phyloP scores from a whole-genome alignment of 1,284 basidiomycete species.

The Kwoniella shivajii region DNA sequence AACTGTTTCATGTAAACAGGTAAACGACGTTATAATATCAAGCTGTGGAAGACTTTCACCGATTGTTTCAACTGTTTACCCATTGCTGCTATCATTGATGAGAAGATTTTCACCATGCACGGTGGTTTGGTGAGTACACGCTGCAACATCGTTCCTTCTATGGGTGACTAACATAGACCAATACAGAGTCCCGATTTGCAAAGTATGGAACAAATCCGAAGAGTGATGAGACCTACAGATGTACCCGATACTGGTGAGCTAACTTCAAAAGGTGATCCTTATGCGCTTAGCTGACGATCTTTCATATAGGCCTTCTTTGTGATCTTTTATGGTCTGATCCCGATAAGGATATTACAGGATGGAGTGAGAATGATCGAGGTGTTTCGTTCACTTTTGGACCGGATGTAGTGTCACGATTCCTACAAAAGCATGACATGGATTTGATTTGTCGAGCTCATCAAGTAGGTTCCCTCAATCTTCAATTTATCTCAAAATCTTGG shows the following conservation, averaged over 20 bases:
- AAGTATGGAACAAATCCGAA: conserved; percentile 99
- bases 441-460: conserved; percentile 98
- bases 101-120: conserved; percentile 64
- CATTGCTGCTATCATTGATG: conserved; percentile 66
- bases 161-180: neutral
- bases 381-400: conserved; percentile 88
- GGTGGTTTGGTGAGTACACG: conserved; percentile 47
- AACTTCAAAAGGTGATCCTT: neutral
- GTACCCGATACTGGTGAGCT: conserved; percentile 92
- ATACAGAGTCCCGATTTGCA: conserved; percentile 94
- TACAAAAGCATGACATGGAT: conserved; percentile 99
- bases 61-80: conserved; percentile 68
- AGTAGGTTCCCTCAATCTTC: conserved; percentile 57
- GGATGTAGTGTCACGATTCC: conserved; percentile 94
- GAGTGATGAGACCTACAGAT: conserved; percentile 98
- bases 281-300: neutral
- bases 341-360: conserved; percentile 98
- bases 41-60: conserved; percentile 67
- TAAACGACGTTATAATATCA: conserved; percentile 67
- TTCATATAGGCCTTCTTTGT: conserved; percentile 75
- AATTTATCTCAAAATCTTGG: neutral
- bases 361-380: conserved; percentile 98
- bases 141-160: neutral
- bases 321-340: conserved; percentile 99
- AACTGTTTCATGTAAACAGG: conserved; percentile 38